Conservation (phyloP, 108 stramenopile genomes). For the Fistulifera pelliculosa region DNA sequence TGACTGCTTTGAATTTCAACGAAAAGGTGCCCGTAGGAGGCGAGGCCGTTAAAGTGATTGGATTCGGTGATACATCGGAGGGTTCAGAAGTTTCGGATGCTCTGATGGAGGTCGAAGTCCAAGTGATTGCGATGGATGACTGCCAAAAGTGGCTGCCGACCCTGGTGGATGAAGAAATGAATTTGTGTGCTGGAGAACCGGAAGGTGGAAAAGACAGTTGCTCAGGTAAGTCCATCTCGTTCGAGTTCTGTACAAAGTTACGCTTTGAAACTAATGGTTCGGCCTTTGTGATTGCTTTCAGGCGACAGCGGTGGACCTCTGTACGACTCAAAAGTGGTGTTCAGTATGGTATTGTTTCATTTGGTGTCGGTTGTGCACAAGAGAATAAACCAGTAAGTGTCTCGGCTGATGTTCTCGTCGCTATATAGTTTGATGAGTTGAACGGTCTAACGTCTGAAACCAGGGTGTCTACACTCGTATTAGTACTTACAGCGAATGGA, state of each 20-base stretch:
- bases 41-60: neutral
- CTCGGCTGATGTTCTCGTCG: neutral
- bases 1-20: no score
- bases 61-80: neutral
- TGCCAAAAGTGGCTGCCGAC: neutral
- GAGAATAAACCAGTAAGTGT: conserved; percentile 3
- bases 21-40: neutral
- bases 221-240: no score
- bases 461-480: conserved; percentile 1
- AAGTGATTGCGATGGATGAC: neutral
- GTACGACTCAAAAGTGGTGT: neutral
- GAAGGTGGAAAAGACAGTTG: neutral
- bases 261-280: no score
- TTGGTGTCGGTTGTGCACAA: neutral
- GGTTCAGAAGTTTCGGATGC: neutral
- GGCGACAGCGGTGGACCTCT: neutral
- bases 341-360: neutral
- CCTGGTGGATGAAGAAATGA: neutral
- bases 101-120: neutral
- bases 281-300: no score
- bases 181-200: neutral
- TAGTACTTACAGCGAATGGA: neutral
- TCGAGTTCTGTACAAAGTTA: no score
- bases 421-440: neutral
- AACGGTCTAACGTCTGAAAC: neutral